Conservation (phyloP, 2,329 filamentous ascomycete species). For the Fusarium lateritium region DNA sequence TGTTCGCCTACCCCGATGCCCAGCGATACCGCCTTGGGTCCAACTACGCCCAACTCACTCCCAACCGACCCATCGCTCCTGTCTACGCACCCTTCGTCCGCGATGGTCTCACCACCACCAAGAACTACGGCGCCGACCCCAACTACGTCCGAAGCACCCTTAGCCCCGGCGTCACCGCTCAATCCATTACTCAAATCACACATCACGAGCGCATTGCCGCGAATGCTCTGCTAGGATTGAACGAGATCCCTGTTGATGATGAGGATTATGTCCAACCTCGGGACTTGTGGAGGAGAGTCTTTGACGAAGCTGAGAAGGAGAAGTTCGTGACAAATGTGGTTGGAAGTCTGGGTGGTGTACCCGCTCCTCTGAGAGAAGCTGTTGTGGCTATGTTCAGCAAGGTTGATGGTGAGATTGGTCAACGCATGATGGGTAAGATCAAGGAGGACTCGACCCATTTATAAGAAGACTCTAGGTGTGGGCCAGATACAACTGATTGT, state of each 20-base stretch:
- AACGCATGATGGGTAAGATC: conserved; percentile 21
- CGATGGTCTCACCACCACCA: conserved; percentile 14
- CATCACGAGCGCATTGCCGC: conserved; percentile 16
- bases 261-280: conserved; percentile 12
- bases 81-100: conserved; percentile 16
- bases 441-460: conserved; percentile 7
- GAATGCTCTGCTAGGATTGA: conserved; percentile 7
- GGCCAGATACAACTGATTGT: too few relatives aligned
- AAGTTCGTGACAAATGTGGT: conserved; percentile 9
- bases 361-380: conserved; percentile 5
- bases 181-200: conserved; percentile 14
- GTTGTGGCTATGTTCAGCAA: conserved; percentile 21
- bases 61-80: not conserved
- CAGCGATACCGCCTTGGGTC: conserved; percentile 18
- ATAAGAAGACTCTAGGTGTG: too few relatives aligned
- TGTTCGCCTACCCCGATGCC: conserved; percentile 23
- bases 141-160: conserved; percentile 20
- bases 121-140: conserved; percentile 5
- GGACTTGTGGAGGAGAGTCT: conserved; percentile 17
- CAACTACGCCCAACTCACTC: conserved; percentile 11
- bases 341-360: conserved; percentile 14
- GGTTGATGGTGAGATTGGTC: conserved; percentile 22
- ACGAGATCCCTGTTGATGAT: conserved; percentile 16
- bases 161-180: conserved; percentile 1
- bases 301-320: conserved; percentile 17